Conservation (phyloP, 2,329 filamentous ascomycete species). For the Paraphaeosphaeria minitans region DNA sequence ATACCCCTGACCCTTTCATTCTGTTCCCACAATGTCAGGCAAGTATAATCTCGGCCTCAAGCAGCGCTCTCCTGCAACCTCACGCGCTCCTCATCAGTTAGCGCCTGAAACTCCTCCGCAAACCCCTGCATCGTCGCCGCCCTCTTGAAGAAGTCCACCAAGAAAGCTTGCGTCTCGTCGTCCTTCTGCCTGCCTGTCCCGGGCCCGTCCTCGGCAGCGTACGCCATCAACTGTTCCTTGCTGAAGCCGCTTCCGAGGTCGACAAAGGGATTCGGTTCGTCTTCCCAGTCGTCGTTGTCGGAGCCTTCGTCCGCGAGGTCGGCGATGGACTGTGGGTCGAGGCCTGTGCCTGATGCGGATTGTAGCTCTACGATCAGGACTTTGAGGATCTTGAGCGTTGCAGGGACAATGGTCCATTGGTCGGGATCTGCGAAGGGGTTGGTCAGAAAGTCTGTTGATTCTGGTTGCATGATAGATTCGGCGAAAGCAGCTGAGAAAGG, state of each 20-base stretch:
- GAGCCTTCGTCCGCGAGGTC: slow-evolving; percentile 73
- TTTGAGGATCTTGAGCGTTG: slow-evolving; percentile 94
- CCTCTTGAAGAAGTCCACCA: slow-evolving; percentile 78
- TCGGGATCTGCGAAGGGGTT: slow-evolving; percentile 71
- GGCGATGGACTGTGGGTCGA: slow-evolving; percentile 63
- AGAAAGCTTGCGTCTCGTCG: slow-evolving; percentile 86
- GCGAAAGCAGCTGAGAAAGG: slow-evolving; percentile 6
- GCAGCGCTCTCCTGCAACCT: slow-evolving; percentile 52
- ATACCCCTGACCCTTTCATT: not conserved
- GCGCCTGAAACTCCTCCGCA: slow-evolving; percentile 58
- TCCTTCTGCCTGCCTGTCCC: slow-evolving; percentile 69
- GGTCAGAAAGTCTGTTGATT: slow-evolving; percentile 17
- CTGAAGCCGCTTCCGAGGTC: slow-evolving; percentile 68
- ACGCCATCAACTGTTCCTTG: slow-evolving; percentile 77
- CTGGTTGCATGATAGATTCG: not conserved
- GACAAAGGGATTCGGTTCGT: slow-evolving; percentile 72
- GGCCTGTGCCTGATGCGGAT: slow-evolving; percentile 73
- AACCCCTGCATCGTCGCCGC: slow-evolving; percentile 61
- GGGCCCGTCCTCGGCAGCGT: slow-evolving; percentile 60
- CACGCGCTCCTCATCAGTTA: slow-evolving; percentile 60
- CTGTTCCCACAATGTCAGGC: not conserved
- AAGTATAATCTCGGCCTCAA: slow-evolving; percentile 3
- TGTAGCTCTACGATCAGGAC: slow-evolving; percentile 90
- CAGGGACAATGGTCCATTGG: slow-evolving; percentile 83
- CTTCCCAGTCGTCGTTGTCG: slow-evolving; percentile 72